Conservation (phyloP, 495 filamentous ascomycete genomes). For the Podospora fimiseda region DNA sequence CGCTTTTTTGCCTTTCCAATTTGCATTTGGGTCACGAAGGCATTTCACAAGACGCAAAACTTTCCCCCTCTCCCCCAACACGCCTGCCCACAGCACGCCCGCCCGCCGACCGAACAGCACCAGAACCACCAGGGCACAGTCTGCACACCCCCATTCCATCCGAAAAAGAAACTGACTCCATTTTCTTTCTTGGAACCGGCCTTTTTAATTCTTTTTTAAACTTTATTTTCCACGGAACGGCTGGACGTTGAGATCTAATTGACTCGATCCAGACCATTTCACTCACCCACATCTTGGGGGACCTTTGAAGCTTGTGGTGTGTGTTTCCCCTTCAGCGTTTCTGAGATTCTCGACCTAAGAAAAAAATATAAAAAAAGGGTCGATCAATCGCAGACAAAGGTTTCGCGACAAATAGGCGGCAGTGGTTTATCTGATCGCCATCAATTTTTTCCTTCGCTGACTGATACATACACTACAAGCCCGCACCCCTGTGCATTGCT, state of each 20-base stretch:
- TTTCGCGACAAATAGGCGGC: not conserved
- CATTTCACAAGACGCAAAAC: constrained; percentile 24
- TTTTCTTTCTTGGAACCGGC: not conserved
- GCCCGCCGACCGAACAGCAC: constrained; percentile 11
- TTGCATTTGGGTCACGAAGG: constrained; percentile 16
- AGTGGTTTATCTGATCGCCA: no score
- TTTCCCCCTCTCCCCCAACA: constrained; percentile 6
- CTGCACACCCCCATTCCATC: not conserved
- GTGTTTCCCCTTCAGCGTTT: no score
- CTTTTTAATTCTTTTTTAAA: not conserved
- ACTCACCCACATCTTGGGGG: no score
- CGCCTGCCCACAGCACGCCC: constrained; percentile 9
- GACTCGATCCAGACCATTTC: no score
- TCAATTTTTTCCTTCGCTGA: no score
- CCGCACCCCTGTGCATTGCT: not conserved
- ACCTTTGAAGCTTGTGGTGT: no score
- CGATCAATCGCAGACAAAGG: not conserved
- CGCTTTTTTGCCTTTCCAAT: constrained; percentile 14
- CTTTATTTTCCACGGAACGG: not conserved
- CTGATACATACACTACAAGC: not conserved
- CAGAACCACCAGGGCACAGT: constrained; percentile 1
- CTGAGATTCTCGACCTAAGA: no score
- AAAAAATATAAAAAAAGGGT: no score
- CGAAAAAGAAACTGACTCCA: not conserved
- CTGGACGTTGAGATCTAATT: no score